Percentiles rank a stretch among this genome's conserved stretches.
Conservation (phyloP, 495 filamentous ascomycete species). For the Pyronema domesticum region DNA sequence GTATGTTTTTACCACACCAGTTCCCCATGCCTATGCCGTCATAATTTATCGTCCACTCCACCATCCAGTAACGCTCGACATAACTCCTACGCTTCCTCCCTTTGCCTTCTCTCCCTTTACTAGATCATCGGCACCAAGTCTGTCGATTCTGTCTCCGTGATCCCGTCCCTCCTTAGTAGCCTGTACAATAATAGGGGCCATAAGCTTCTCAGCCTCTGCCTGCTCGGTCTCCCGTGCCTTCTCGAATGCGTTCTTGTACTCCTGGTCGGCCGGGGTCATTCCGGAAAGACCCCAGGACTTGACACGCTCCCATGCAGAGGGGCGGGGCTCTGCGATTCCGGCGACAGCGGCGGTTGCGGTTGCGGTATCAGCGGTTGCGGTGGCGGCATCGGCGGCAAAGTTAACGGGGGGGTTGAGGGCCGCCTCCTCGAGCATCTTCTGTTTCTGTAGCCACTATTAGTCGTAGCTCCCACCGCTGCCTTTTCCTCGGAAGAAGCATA, state of each 20-base stretch:
- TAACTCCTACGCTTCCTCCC: conserved; percentile 3
- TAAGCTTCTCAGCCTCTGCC: background rate
- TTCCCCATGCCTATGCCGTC: too few relatives aligned
- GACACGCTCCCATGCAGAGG: conserved; percentile 7
- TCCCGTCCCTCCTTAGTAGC: background rate
- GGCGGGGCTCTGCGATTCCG: conserved; percentile 6
- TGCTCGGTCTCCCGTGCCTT: background rate
- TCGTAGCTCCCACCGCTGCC: background rate
- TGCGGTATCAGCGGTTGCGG: background rate
- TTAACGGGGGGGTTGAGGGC: conserved; percentile 28
- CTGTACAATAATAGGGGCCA: conserved; percentile 1
- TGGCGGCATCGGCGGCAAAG: background rate
- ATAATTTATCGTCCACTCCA: conserved; percentile 1
- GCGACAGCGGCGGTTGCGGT: conserved; percentile 9
- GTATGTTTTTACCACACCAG: too few relatives aligned
- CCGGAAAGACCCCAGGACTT: conserved; percentile 28
- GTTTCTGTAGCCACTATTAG: conserved; percentile 21
- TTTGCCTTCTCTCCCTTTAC: conserved; percentile 14
- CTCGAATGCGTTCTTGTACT: conserved; percentile 5
- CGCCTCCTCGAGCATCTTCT: conserved; percentile 20
- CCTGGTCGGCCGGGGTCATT: conserved; percentile 20
- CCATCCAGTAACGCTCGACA: background rate
- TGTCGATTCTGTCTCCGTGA: conserved; percentile 4
- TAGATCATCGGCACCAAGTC: conserved; percentile 6
- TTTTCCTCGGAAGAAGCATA: conserved; percentile 13